Conservation (phyloP, 495 filamentous ascomycete species). For the Umbilicaria muhlenbergii region DNA sequence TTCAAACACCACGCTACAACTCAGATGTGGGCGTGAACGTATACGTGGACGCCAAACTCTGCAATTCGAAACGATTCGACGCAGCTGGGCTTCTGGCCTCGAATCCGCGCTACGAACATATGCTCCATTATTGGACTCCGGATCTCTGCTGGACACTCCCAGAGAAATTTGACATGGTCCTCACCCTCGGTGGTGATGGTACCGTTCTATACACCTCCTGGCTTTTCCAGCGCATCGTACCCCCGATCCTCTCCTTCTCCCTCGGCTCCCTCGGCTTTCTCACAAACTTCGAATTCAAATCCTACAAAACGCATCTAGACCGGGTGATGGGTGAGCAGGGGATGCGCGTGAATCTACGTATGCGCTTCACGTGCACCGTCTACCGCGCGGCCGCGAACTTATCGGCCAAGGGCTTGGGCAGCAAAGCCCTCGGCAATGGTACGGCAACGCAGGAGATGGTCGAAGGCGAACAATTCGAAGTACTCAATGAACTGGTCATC, state of each 20-base stretch:
- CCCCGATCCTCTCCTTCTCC: constrained; percentile 77
- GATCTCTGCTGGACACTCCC: constrained; percentile 82
- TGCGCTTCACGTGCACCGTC: constrained; percentile 95
- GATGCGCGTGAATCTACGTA: constrained; percentile 88
- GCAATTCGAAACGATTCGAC: constrained; percentile 74
- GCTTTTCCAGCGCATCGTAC: constrained; percentile 87
- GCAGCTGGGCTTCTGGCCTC: constrained; percentile 53
- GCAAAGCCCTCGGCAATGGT: not conserved
- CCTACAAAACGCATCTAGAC: constrained; percentile 68
- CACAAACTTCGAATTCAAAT: constrained; percentile 78
- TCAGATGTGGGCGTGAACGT: constrained; percentile 72
- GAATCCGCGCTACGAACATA: constrained; percentile 53
- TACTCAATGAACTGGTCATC: constrained; percentile 94
- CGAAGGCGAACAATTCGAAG: constrained; percentile 79
- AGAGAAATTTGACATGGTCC: constrained; percentile 81
- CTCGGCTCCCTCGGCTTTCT: constrained; percentile 83
- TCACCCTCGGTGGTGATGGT: constrained; percentile 85
- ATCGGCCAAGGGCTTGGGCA: constrained; percentile 22
- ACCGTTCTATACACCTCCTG: constrained; percentile 86
- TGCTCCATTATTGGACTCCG: constrained; percentile 87
- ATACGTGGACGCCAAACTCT: constrained; percentile 85
- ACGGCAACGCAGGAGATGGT: constrained; percentile 32
- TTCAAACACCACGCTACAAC: constrained; percentile 70
- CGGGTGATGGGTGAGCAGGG: constrained; percentile 79
- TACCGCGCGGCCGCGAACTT: constrained; percentile 35